Percentiles rank a stretch among this genome's conserved stretches.
Conservation (phyloP, 768 basidiomycete genomes). For the Rhizopogon vesiculosus region DNA sequence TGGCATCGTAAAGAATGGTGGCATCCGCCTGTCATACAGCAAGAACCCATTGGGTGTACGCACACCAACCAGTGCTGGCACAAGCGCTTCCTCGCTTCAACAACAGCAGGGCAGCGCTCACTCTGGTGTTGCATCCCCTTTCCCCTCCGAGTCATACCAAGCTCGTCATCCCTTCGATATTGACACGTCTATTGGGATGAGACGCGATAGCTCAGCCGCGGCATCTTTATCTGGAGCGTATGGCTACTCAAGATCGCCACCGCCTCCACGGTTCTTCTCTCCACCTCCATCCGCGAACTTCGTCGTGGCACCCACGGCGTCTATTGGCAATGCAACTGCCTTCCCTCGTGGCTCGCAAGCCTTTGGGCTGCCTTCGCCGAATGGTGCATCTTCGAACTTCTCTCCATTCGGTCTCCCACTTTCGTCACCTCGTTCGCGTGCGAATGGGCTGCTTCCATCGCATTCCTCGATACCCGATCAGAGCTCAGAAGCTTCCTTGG, state of each 20-base stretch:
- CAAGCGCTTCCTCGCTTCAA: conserved; percentile 19
- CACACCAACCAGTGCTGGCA: conserved; percentile 58
- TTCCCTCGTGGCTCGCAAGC: conserved; percentile 26
- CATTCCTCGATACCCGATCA: conserved; percentile 34
- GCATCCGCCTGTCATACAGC: conserved; percentile 96
- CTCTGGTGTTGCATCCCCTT: conserved; percentile 21
- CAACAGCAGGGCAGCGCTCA: conserved; percentile 19
- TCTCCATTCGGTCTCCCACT: conserved; percentile 29
- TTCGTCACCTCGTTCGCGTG: conserved; percentile 25
- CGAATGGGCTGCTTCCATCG: conserved; percentile 21
- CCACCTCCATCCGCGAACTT: conserved; percentile 26
- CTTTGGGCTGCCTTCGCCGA: conserved; percentile 23
- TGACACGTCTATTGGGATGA: conserved; percentile 15
- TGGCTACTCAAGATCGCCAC: conserved; percentile 28
- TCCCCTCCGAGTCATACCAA: conserved; percentile 22
- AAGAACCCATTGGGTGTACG: conserved; percentile 97
- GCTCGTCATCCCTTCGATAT: conserved; percentile 25
- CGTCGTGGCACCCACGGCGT: conserved; percentile 18
- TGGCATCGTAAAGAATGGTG: conserved; percentile 89
- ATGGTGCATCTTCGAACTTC: conserved; percentile 19
- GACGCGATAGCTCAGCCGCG: conserved; percentile 21
- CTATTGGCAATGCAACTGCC: conserved; percentile 19
- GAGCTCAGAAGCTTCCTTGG: conserved; percentile 23
- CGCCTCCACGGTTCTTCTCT: conserved; percentile 29
- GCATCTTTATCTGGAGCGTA: conserved; percentile 21